Percentiles rank a stretch among this genome's conserved stretches.
These are phyloP conservation scores for Xylaria sp. DNA, from an alignment of 2,329 filamentous ascomycete species.

Conservation along the genomic window DNA sequence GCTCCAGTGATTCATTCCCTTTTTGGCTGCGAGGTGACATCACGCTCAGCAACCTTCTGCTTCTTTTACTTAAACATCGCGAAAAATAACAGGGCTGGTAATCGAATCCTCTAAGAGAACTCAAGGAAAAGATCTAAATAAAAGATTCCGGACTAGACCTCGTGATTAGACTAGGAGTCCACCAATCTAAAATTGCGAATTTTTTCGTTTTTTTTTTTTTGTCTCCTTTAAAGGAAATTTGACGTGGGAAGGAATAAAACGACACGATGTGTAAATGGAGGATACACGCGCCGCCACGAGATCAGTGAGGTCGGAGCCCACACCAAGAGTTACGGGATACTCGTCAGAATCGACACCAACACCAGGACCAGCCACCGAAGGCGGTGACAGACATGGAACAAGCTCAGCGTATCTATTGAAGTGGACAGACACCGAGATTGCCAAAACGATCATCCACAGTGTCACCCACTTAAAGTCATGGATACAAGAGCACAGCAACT, in stretches of 20 bases:
- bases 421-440: conserved; percentile 32
- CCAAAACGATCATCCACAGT: conserved; percentile 31
- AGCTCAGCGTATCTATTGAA: conserved; percentile 40
- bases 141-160: neutral
- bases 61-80: neutral
- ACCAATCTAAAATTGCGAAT: neutral
- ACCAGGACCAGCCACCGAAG: neutral
- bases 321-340: neutral
- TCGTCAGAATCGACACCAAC: neutral
- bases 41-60: neutral
- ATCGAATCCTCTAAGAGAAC: neutral
- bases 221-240: neutral
- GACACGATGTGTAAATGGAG: conserved; percentile 20
- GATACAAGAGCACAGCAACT: conserved; percentile 15
- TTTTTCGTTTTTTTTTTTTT: too few species aligned
- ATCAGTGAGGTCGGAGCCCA: conserved; percentile 12
- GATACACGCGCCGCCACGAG: neutral
- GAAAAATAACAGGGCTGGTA: neutral
- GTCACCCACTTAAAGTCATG: conserved; percentile 35
- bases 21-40: conserved; percentile 24
- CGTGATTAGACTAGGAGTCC: neutral
- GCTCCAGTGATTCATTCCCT: neutral
- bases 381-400: neutral
- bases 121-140: neutral
- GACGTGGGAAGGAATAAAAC: neutral